These are phyloP conservation scores for Amaranthus cruentus DNA, from an alignment of 148 eudicot species.

Conservation along the genomic window DNA sequence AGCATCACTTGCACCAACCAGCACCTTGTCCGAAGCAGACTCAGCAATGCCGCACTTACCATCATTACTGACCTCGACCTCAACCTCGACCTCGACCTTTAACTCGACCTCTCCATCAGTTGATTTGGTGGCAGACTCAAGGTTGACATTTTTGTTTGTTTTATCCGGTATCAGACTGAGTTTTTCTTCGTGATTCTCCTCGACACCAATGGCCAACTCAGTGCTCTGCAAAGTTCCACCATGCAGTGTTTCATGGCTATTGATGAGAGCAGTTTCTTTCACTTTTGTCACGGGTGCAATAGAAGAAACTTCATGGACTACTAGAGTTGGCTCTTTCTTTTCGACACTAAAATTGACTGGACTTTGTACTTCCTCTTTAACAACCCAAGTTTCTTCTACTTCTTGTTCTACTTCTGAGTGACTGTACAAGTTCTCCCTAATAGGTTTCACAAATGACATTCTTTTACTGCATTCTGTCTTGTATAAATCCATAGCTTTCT, in stretches of 20 bases:
- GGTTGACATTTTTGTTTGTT: conserved; percentile 13
- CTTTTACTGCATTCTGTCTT: conserved; percentile 31
- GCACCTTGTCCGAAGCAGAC: conserved; percentile 23
- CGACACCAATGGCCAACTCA: conserved; percentile 5
- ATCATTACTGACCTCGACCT: background rate
- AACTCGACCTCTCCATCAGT: conserved; percentile 2
- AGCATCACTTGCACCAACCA: conserved; percentile 43
- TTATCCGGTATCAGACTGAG: conserved; percentile 3
- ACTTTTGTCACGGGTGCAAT: conserved; percentile 4
- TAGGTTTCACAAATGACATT: conserved; percentile 4
- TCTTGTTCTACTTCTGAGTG: too few species aligned
- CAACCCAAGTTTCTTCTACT: background rate
- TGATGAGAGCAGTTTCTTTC: background rate
- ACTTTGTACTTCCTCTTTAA: background rate
- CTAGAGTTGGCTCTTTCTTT: conserved; percentile 9
- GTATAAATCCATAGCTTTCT: conserved; percentile 43
- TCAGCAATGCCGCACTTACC: conserved; percentile 15
- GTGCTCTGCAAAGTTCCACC: conserved; percentile 1
- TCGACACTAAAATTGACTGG: conserved; percentile 1
- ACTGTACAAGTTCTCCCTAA: background rate
- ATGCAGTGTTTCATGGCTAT: background rate
- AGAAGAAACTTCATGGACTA: conserved; percentile 4
- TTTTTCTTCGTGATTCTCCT: conserved; percentile 5
- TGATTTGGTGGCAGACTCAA: conserved; percentile 11
- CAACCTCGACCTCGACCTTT: too few species aligned